Conservation (phyloP, 2,329 filamentous ascomycete species). For the Colletotrichum sp. region DNA sequence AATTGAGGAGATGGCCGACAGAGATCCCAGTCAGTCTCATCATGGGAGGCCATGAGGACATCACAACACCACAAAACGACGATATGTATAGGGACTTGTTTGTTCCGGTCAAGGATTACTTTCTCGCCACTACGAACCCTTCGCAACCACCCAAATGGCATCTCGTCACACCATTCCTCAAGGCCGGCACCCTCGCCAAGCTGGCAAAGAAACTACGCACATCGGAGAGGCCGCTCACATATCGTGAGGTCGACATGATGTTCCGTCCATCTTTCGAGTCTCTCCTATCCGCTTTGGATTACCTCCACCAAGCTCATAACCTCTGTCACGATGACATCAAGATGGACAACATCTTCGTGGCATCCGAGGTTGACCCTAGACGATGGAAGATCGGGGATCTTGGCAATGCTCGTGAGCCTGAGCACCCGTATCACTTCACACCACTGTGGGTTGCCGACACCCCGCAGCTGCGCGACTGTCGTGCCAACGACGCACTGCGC, state of each 20-base stretch:
- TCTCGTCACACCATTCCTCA: slow-evolving; percentile 31
- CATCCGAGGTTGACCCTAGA: slow-evolving; percentile 12
- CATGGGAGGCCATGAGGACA: slow-evolving; percentile 28
- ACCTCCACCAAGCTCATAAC: slow-evolving; percentile 27
- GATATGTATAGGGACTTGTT: slow-evolving; percentile 22
- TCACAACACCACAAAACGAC: not conserved
- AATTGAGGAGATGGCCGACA: slow-evolving; percentile 30
- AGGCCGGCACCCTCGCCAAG: slow-evolving; percentile 28
- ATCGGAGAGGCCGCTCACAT: slow-evolving; percentile 15
- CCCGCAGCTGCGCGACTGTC: slow-evolving; percentile 33
- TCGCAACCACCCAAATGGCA: slow-evolving; percentile 27
- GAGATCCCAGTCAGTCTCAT: slow-evolving; percentile 34
- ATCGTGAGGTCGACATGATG: slow-evolving; percentile 30
- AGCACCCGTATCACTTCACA: slow-evolving; percentile 34
- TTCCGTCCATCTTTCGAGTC: slow-evolving; percentile 33
- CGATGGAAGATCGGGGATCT: slow-evolving; percentile 36
- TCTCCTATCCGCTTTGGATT: slow-evolving; percentile 28
- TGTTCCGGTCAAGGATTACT: slow-evolving; percentile 34
- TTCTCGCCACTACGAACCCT: slow-evolving; percentile 24
- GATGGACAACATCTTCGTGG: slow-evolving; percentile 34
- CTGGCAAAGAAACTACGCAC: slow-evolving; percentile 26
- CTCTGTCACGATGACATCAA: slow-evolving; percentile 39
- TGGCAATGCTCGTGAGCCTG: slow-evolving; percentile 32
- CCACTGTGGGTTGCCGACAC: slow-evolving; percentile 32
- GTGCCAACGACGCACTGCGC: slow-evolving; percentile 34